Percentiles rank a stretch among this genome's conserved stretches.
Evolutionary conservation across 257 asterid genomes (phyloP).

Genomic region (Solanum arcanum): DNA sequence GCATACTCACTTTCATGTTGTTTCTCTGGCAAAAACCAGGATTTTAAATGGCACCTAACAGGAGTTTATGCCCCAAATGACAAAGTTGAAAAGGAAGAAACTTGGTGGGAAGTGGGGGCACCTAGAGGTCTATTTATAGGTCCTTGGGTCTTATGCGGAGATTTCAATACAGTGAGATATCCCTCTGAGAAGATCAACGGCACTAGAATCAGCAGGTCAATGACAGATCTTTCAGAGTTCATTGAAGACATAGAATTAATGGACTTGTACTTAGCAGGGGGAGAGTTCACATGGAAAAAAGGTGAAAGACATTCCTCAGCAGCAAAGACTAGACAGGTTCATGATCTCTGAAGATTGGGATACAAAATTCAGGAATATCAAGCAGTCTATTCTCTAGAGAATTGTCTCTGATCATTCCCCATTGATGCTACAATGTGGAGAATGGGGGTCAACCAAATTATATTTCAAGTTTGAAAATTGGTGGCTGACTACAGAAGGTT

Average conservation of each 20-base stretch:
- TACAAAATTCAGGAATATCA: background rate
- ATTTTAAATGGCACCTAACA: background rate
- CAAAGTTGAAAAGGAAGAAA: background rate
- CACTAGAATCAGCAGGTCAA: background rate
- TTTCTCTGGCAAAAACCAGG: background rate
- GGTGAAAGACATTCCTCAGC: background rate
- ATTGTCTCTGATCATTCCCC: background rate
- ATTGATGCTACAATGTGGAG: background rate
- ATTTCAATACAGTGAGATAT: background rate
- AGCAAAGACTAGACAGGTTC: background rate
- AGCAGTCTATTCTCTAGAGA: background rate
- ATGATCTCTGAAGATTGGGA: background rate
- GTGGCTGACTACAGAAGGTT: background rate
- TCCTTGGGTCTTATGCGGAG: background rate
- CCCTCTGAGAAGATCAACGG: background rate
- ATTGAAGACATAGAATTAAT: background rate
- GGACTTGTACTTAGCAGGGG: background rate
- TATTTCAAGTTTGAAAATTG: no score
- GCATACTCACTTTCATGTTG: background rate
- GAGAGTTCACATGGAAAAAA: background rate
- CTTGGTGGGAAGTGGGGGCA: background rate
- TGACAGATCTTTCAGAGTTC: background rate
- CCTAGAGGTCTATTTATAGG: background rate
- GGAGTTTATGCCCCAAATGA: background rate
- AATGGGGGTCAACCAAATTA: background rate